Evolutionary conservation across 2,329 filamentous ascomycete genomes (phyloP), one percentile per base, ranked within the genome.

Genomic region (Colletotrichum scovillei): DNA sequence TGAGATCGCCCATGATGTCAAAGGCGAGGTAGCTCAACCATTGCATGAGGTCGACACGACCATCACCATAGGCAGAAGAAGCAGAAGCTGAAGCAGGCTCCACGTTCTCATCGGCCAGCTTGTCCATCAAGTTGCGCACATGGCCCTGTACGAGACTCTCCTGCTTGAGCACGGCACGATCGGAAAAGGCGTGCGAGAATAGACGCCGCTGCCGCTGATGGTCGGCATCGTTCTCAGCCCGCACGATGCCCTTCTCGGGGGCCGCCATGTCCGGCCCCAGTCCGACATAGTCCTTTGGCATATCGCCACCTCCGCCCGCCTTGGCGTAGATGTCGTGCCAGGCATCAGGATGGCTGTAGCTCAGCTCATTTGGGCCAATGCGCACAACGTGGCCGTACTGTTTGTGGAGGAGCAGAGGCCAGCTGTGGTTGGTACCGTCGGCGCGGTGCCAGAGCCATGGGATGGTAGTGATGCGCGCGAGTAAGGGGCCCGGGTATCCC

Each of bases 1-100:
- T 74, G 14, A 81, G 75, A 49, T 80, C 77, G 24, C 79, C 79
- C 52, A 81, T 79, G 26, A 81, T 74, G 63, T 81, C 80, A 59
- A 81, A 81, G 1, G 80, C 79, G 22, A 76, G 72, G 55, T 67
- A 80, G 59, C 77, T 77, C 6, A 70, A 59, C 19, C 74, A 38
- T 53, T 78, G 75, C 28, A 82, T 67, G 26, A 78, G 68, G 46
- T 81, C 75, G 24, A 81, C 75, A 14, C 26, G 32, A 26, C 66
- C 66, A 55, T 22, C 38, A 19, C 5, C 14, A 42, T 19, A 2
- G 16, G 38, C 2, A 42, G 35, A 42, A 42, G 38, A 42, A 42
- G 16, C 38, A 42, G 38, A n/a, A 4, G 68, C 32, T 42, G 16
- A 16, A 38, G 55, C 55, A 49, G 66, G 59, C 42, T 65, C 55